phyloP scores from a whole-genome alignment of 2,329 filamentous ascomycete genomes.

The Aspergillus novofumigatus region DNA sequence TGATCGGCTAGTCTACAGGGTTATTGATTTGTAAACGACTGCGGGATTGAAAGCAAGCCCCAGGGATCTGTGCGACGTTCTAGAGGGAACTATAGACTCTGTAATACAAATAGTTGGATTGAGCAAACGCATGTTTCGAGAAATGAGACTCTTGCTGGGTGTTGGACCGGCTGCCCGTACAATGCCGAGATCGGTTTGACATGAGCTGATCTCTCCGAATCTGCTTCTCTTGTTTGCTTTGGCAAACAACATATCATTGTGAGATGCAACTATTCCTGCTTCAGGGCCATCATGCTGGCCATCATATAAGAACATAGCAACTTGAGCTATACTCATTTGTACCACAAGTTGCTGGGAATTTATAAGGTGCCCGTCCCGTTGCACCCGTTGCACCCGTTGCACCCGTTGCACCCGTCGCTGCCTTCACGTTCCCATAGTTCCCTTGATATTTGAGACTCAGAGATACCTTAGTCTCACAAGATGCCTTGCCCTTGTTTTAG shows the following conservation, averaged over 20 bases:
- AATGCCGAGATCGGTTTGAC: too few species aligned
- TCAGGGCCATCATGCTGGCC: background rate
- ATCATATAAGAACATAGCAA: background rate
- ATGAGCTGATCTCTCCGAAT: too few species aligned
- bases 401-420: too few species aligned
- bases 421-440: background rate
- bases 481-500: slow-evolving; percentile 10
- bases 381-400: too few species aligned
- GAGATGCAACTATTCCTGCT: background rate
- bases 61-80: background rate
- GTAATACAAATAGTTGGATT: background rate
- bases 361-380: too few species aligned
- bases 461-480: background rate
- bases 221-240: background rate
- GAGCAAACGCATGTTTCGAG: background rate
- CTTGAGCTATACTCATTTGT: too few species aligned
- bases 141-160: background rate
- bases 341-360: background rate
- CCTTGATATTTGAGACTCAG: background rate
- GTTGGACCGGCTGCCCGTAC: too few species aligned
- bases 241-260: background rate
- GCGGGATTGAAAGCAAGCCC: background rate
- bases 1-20: background rate
- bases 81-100: background rate
- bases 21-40: background rate